Base-by-base conservation (phyloP, 345 rosid species). In the Pistacia integerrima region DNA sequence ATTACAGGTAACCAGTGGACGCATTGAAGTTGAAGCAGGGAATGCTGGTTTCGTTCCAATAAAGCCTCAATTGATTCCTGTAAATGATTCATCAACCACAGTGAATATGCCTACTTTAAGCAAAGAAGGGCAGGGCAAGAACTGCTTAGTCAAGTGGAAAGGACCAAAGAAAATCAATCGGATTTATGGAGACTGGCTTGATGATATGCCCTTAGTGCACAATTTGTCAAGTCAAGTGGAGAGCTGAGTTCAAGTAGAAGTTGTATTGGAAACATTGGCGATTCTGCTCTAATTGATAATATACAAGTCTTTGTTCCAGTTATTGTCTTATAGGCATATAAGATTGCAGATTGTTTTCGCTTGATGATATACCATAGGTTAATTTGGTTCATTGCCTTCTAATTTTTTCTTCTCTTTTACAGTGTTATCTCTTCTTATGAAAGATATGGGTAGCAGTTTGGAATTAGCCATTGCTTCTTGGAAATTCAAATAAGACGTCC, bases 141-240 rank as follows among this genome's bases (percentile, higher is more conserved):
- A 88, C 77, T 85, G 89, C 76, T 74, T 91, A 60, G 80, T 90
- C 73, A 96, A 90, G 79, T 91, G 92, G 95, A 96, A 91, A 63
- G 94, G 90, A 63, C 82, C 82, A 33, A 91, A 87, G 97, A 96
- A 93, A 82, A 90, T 96, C 65, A 90, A 96, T 55, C 79, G 88
- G 58, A 93, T 96, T 49, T 96, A 96, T 75, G 99, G 85, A 6
- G 98, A 96, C 63, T 96, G 99, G 99, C 91, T 93, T 6, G 97
- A 93, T 33, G 99, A 93, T 85, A 71, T 91, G 80, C 98, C 98
- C 51, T 80, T 91, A 58, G 80, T 80, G 16, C 85, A 82, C 55
- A 84, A 76, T 78, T 63, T 77, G 66, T 81, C 90, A 1, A 82
- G 79, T 58, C 88, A 82, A 74, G 85, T 82, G 28, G 91, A 89